These are phyloP conservation scores for Hanseniaspora thailandica DNA, from an alignment of 805 yeast genomes.

Conservation along the genomic window DNA sequence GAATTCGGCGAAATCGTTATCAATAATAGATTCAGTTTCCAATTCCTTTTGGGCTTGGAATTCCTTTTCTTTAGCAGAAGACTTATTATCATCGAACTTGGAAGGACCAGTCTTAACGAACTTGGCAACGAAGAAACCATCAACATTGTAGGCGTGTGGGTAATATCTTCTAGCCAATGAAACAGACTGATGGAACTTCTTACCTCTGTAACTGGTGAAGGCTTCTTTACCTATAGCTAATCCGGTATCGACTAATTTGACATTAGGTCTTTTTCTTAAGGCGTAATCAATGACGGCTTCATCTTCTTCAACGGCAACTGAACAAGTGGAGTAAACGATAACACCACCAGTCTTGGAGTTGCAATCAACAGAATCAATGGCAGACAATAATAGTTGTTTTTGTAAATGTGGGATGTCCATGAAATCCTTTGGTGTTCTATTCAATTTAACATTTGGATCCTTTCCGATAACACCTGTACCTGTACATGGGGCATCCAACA, in stretches of 20 bases:
- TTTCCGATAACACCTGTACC: conserved; percentile 99
- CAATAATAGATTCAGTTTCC: conserved; percentile 67
- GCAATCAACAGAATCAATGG: conserved; percentile 95
- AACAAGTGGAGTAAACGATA: conserved; percentile 94
- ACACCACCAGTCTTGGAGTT: conserved; percentile 83
- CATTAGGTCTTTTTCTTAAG: conserved; percentile 89
- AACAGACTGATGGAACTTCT: conserved; percentile 67
- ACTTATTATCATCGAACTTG: conserved; percentile 71
- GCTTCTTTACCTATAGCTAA: conserved; percentile 93
- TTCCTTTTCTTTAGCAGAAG: conserved; percentile 83
- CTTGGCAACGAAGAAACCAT: conserved; percentile 96
- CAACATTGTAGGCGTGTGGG: conserved; percentile 97
- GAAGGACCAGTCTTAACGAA: conserved; percentile 83
- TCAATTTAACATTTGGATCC: conserved; percentile 86
- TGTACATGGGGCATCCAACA: conserved; percentile 97
- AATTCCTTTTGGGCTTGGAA: conserved; percentile 68
- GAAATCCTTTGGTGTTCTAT: conserved; percentile 91
- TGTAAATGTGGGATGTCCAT: conserved; percentile 94
- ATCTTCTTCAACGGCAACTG: conserved; percentile 95
- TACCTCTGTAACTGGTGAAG: conserved; percentile 85
- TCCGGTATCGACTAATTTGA: conserved; percentile 83
- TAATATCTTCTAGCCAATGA: conserved; percentile 86
- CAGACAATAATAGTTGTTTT: conserved; percentile 82
- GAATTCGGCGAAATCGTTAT: conserved; percentile 76
- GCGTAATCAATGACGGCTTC: conserved; percentile 99